These are phyloP conservation scores for Glutinoglossum americanum DNA, from an alignment of 495 filamentous ascomycete species.

Conservation along the genomic window DNA sequence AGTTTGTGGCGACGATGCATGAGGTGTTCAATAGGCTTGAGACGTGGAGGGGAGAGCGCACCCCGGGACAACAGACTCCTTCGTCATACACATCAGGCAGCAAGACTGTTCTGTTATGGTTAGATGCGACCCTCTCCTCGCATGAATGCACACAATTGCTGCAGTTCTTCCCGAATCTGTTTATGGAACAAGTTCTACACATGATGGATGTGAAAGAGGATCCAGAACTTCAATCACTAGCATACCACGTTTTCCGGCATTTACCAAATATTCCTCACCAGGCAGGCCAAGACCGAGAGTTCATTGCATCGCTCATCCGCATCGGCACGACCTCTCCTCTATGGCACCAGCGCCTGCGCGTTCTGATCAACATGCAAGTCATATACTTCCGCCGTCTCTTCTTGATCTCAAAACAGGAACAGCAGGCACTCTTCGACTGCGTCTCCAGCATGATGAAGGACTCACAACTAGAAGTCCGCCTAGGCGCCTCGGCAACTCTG, in stretches of 20 bases:
- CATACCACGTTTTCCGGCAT: slow-evolving; percentile 94
- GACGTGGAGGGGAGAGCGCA: slow-evolving; percentile 65
- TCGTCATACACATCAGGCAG: slow-evolving; percentile 88
- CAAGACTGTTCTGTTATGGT: slow-evolving; percentile 89
- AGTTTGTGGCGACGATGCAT: slow-evolving; percentile 49
- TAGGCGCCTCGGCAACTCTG: slow-evolving; percentile 75
- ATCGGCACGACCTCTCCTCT: slow-evolving; percentile 68
- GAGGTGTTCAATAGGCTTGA: slow-evolving; percentile 67
- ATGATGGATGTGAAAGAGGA: slow-evolving; percentile 99
- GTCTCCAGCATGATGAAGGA: slow-evolving; percentile 90
- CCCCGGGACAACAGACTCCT: slow-evolving; percentile 75
- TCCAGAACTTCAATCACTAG: slow-evolving; percentile 78
- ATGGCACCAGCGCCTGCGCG: slow-evolving; percentile 96
- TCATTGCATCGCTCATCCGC: slow-evolving; percentile 68
- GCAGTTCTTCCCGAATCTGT: slow-evolving; percentile 72
- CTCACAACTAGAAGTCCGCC: slow-evolving; percentile 77
- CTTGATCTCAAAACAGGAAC: slow-evolving; percentile 56
- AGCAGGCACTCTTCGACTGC: slow-evolving; percentile 64
- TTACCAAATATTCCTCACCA: slow-evolving; percentile 90
- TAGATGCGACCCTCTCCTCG: slow-evolving; percentile 75
- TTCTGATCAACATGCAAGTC: slow-evolving; percentile 97
- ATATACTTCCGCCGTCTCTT: slow-evolving; percentile 96
- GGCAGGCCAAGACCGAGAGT: slow-evolving; percentile 57
- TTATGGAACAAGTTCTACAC: slow-evolving; percentile 79
- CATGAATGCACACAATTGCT: slow-evolving; percentile 84